A percentile compares a stretch with the other conserved stretches of the same genome.
These are phyloP conservation scores for Rhododendron molle DNA, from an alignment of 148 eudicot genomes.

Conservation along the genomic window DNA sequence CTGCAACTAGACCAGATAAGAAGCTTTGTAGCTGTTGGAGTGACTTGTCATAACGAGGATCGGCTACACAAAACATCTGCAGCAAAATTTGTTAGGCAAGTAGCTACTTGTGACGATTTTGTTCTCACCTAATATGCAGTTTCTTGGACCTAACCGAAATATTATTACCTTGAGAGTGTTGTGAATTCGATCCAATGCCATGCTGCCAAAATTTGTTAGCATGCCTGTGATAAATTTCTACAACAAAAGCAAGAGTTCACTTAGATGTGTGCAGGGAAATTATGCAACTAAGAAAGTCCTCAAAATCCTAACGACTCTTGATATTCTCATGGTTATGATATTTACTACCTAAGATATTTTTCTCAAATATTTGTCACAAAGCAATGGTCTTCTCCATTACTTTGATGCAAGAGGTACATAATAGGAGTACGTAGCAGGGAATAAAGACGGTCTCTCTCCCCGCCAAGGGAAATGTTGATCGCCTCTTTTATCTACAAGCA, in stretches of 20 bases:
- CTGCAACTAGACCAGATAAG: conserved; percentile 79
- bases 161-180: conserved; percentile 82
- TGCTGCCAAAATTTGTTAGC: conserved; percentile 96
- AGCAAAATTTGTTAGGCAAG: background rate
- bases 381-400: background rate
- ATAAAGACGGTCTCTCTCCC: background rate
- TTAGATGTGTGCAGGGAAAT: background rate
- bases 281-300: background rate
- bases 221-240: conserved; percentile 94
- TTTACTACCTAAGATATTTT: background rate
- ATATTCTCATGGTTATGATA: background rate
- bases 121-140: background rate
- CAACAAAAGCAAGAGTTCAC: conserved; percentile 25
- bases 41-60: conserved; percentile 89
- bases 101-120: background rate
- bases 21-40: conserved; percentile 94
- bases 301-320: background rate
- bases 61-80: conserved; percentile 90
- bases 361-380: background rate
- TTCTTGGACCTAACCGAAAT: background rate
- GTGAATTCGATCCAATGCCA: conserved; percentile 90
- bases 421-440: background rate
- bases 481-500: background rate
- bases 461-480: background rate
- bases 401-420: background rate